Base-by-base conservation (phyloP, 768 basidiomycete species). In the Lactarius evosmus region DNA sequence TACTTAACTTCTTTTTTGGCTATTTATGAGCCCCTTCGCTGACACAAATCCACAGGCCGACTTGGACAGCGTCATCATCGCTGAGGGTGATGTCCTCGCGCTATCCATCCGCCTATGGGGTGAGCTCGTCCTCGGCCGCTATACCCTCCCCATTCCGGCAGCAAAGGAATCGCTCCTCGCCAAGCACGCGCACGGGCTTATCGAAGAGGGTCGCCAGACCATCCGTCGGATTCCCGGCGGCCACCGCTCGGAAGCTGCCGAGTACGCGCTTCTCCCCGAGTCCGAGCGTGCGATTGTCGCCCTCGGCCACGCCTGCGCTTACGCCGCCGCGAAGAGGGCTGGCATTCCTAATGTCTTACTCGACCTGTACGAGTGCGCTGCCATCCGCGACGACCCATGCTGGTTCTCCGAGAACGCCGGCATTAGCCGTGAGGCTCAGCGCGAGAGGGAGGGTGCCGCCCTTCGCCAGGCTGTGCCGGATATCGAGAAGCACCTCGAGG, bases 71-170 rank as follows among this genome's bases (percentile, higher is more conserved):
- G 40, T 60, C 38, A 54, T 66, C n/a, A 72, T 73, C 25, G 60
- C 63, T 2, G 70, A 72, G 44, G 70, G 70, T 41, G 71, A 72
- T 55, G 58, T 69, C 22, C 69, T 73, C 12, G 67, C 56, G 1
- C 51, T 71, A 27, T 66, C 63, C 59, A 70, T 72, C 56, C 67
- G 67, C 14, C 68, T 72, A 19, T 66, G 61, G 54, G 46, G 56
- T 12, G 66, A 71, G 60, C 63, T 72, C 40, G 58, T 69, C 49
- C 65, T 56, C 30, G 41, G 38, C 12, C 63, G 67, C 8, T 64
- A 60, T 29, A 50, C 30, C 6, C 58, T 70, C 29, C 70, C 67
- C 3, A 41, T 49, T 16, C 69, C 69, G 0, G 38, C 36, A 8
- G 53, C 57, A 22, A 34, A 59, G 19, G 55, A 66, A 14, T 64